Base-by-base conservation (phyloP, 306 rosid genomes). In the Sindora glabra region DNA sequence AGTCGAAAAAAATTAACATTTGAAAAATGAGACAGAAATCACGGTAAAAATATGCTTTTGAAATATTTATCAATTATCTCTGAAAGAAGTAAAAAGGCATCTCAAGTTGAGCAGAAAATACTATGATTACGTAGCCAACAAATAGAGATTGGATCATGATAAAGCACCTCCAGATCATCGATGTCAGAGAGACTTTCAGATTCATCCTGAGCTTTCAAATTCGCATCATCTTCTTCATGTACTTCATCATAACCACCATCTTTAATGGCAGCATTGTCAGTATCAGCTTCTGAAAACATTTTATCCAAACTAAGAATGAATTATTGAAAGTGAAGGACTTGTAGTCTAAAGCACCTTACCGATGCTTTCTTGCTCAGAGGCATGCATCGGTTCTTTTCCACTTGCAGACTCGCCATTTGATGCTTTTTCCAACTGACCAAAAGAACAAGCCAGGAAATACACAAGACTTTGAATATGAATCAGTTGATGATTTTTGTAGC, bases 181-280 rank as follows among this genome's bases (percentile, higher is more conserved):
- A 84, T 78, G 54, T 84, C 91, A 24, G 91, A 81, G 1, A 84
- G 62, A 39, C 67, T 78, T 67, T 79, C 91, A 6, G 91, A 78
- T 36, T 81, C 84, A 16, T 57, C 70, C 11, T 42, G 30, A 45
- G 37, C 18, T 67, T 78, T 23, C 1, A 25, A 29, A 65, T 69
- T 65, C 15, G 19, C 36, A 39, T 56, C 77, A 60, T 71, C 75
- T 42, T 67, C 78, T 40, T 29, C 10, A 59, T 29, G 33, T 23
- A 64, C 67, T 17, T 70, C 63, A 24, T 48, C 70, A 67, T 22
- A 8, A 2, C 59, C 16, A 45, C 59, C 60, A 39, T 58, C 69
- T 73, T 77, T 52, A 22, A 29, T 10, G 14, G 65, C 21, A 21
- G 23, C 24, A 10, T 47, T 46, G 40, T 58, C 72, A 38, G 21